Conservation (phyloP, 2,329 filamentous ascomycete species). For the Amylocarpus encephaloides region DNA sequence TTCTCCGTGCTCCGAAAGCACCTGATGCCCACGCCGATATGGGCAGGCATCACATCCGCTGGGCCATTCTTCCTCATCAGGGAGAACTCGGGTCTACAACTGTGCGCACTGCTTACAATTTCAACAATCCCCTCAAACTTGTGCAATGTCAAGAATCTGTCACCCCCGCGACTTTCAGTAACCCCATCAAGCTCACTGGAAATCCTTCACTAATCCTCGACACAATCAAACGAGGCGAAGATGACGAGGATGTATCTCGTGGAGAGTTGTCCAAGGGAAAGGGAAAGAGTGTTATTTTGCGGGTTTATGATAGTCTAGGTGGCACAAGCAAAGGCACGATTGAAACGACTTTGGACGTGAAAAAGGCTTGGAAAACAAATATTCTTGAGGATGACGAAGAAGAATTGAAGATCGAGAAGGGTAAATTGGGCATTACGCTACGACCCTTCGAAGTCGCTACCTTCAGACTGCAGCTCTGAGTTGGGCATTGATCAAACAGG, state of each 20-base stretch:
- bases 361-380: conserved; percentile 76
- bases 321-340: conserved; percentile 71
- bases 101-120: conserved; percentile 77
- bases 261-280: conserved; percentile 57
- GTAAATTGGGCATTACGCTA: conserved; percentile 56
- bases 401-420: conserved; percentile 44
- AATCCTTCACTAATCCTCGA: conserved; percentile 71
- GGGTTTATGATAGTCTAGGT: conserved; percentile 84
- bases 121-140: conserved; percentile 73
- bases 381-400: conserved; percentile 81
- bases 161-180: conserved; percentile 37
- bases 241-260: conserved; percentile 66
- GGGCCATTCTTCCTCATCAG: conserved; percentile 81
- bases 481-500: neutral
- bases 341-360: conserved; percentile 59
- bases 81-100: conserved; percentile 67
- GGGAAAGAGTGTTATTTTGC: conserved; percentile 73
- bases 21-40: conserved; percentile 93
- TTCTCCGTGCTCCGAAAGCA: conserved; percentile 83
- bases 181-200: conserved; percentile 61
- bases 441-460: conserved; percentile 83
- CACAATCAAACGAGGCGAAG: conserved; percentile 87
- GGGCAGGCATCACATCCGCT: conserved; percentile 80
- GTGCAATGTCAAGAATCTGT: conserved; percentile 39
- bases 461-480: conserved; percentile 56